Conservation (phyloP, 2,329 filamentous ascomycete species). For the Gyromitra esculenta region DNA sequence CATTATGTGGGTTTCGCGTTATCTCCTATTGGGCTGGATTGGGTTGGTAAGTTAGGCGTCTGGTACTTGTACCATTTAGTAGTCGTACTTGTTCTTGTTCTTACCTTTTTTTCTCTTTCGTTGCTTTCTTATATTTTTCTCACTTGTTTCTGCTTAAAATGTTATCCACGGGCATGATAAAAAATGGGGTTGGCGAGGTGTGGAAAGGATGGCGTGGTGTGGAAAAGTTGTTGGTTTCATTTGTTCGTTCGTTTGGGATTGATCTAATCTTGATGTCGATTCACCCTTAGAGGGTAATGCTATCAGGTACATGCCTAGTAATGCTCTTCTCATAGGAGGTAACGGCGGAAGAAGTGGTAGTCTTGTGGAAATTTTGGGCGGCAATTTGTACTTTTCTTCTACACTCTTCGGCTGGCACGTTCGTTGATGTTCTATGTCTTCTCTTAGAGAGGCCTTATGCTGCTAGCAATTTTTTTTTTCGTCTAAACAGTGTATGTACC, state of each 20-base stretch:
- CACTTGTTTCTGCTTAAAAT: slow-evolving; percentile 11
- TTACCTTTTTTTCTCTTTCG: slow-evolving; percentile 6
- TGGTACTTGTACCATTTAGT: slow-evolving; percentile 52
- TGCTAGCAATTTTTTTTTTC: slow-evolving; percentile 30
- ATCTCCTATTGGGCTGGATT: slow-evolving; percentile 35
- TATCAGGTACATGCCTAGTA: slow-evolving; percentile 42
- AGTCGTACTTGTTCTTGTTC: slow-evolving; percentile 28
- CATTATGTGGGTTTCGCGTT: slow-evolving; percentile 23
- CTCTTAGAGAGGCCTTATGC: slow-evolving; percentile 12
- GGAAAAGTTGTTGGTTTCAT: slow-evolving; percentile 32
- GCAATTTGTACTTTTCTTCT: slow-evolving; percentile 49
- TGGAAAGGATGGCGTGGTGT: not conserved
- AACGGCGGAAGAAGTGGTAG: slow-evolving; percentile 20
- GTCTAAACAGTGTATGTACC: slow-evolving; percentile 38
- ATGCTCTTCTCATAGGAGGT: not conserved
- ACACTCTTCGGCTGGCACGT: slow-evolving; percentile 36
- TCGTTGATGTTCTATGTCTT: slow-evolving; percentile 39
- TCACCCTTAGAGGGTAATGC: slow-evolving; percentile 24
- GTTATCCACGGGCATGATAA: slow-evolving; percentile 22
- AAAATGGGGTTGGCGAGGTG: slow-evolving; percentile 3
- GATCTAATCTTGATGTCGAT: slow-evolving; percentile 16
- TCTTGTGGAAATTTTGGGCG: slow-evolving; percentile 50
- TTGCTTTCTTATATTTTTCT: slow-evolving; percentile 25
- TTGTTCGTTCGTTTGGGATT: slow-evolving; percentile 43
- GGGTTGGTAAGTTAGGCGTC: slow-evolving; percentile 42